Conservation (phyloP, 108 stramenopile genomes). For the Discostella stelligeroides region DNA sequence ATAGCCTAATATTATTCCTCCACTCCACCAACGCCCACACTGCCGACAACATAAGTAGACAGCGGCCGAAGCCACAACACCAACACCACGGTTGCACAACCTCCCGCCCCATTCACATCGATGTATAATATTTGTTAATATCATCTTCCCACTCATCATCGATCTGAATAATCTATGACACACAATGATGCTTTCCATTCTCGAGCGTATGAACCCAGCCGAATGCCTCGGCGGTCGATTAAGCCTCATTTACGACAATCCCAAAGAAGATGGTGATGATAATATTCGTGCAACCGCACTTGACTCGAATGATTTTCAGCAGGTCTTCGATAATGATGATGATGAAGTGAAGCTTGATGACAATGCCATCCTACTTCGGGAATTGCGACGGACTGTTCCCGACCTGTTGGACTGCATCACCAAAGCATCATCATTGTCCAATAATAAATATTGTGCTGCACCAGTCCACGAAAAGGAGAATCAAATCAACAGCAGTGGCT, state of each 20-base stretch:
- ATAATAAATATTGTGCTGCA: neutral
- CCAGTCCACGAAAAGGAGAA: slow-evolving; percentile 6
- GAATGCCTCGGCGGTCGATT: slow-evolving; percentile 17
- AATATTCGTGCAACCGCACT: neutral
- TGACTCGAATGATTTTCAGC: neutral
- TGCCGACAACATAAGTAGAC: too few relatives aligned
- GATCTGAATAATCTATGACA: slow-evolving; percentile 5
- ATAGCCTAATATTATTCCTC: too few relatives aligned
- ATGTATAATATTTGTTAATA: too few relatives aligned
- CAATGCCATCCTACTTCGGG: neutral
- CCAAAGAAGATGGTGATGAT: neutral
- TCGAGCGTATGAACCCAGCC: slow-evolving; percentile 24
- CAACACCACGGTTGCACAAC: too few relatives aligned
- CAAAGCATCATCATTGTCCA: too few relatives aligned
- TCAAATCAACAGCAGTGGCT: neutral
- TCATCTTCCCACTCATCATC: too few relatives aligned
- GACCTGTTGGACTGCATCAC: slow-evolving; percentile 25
- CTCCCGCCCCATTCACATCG: too few relatives aligned
- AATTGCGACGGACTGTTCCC: slow-evolving; percentile 24
- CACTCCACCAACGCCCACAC: too few relatives aligned
- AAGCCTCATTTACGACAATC: slow-evolving; percentile 3
- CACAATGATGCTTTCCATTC: slow-evolving; percentile 13
- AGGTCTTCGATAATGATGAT: slow-evolving; percentile 2
- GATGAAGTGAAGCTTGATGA: too few relatives aligned
- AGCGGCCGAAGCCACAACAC: too few relatives aligned